phyloP scores from a whole-genome alignment of 2,329 filamentous ascomycete species.

The Ophiostoma australiae region DNA sequence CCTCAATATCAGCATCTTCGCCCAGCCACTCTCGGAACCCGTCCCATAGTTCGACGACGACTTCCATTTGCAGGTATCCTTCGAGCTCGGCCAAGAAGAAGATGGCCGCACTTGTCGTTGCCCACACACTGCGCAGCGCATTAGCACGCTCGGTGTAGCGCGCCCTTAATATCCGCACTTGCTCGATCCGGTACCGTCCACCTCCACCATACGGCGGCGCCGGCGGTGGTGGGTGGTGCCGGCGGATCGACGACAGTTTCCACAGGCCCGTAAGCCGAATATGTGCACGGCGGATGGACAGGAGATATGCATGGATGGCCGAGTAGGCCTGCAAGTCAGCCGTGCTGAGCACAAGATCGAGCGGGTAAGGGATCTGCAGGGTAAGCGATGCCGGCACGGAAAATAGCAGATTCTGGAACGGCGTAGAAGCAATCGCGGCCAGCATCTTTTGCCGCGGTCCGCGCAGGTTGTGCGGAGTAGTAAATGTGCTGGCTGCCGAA shows the following conservation, averaged over 20 bases:
- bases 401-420: conserved; percentile 77
- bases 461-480: conserved; percentile 6
- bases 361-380: conserved; percentile 67
- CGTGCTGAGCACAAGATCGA: conserved; percentile 79
- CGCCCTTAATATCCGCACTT: conserved; percentile 55
- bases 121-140: conserved; percentile 80
- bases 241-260: conserved; percentile 74
- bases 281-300: conserved; percentile 80
- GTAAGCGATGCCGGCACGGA: conserved; percentile 67
- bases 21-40: conserved; percentile 73
- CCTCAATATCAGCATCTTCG: conserved; percentile 29
- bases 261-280: conserved; percentile 79
- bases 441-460: conserved; percentile 13
- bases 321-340: conserved; percentile 76
- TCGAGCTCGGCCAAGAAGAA: conserved; percentile 88
- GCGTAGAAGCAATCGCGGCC: conserved; percentile 42
- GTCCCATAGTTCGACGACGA: conserved; percentile 75
- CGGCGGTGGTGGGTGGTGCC: conserved; percentile 69
- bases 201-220: conserved; percentile 56
- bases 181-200: conserved; percentile 38
- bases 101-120: conserved; percentile 76
- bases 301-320: conserved; percentile 77
- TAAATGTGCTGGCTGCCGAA: not conserved
- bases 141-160: conserved; percentile 59
- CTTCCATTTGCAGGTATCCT: conserved; percentile 82